These are phyloP conservation scores for Pythium sukuiense DNA, from an alignment of 352 stramenopile genomes.

Conservation along the genomic window DNA sequence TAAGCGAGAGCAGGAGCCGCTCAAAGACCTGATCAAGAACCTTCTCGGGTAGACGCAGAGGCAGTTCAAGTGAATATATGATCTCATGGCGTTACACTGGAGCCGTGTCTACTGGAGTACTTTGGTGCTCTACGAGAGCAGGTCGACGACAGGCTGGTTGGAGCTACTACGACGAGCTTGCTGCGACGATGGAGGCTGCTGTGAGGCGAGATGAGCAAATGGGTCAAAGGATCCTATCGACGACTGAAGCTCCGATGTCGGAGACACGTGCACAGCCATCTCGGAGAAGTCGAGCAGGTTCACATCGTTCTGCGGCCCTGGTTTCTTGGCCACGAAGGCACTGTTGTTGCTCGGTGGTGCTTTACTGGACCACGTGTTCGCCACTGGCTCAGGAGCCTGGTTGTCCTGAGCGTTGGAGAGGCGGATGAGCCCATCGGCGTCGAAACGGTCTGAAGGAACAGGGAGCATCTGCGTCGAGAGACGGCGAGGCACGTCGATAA, in stretches of 20 bases:
- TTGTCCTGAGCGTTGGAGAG: slow-evolving; percentile 17
- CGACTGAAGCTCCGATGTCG: slow-evolving; percentile 22
- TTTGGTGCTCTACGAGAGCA: slow-evolving; percentile 39
- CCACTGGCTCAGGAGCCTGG: slow-evolving; percentile 12
- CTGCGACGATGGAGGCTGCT: slow-evolving; percentile 26
- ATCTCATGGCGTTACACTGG: not conserved
- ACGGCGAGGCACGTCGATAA: slow-evolving; percentile 32
- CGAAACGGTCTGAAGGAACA: slow-evolving; percentile 21
- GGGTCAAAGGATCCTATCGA: slow-evolving; percentile 40
- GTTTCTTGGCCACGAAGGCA: not conserved
- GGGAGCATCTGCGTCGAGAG: slow-evolving; percentile 22
- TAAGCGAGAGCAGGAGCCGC: slow-evolving; percentile 92
- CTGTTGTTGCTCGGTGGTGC: not conserved
- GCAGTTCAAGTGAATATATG: not conserved
- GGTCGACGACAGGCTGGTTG: slow-evolving; percentile 35
- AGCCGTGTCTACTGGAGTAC: not conserved
- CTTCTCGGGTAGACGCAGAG: slow-evolving; percentile 47
- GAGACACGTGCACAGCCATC: slow-evolving; percentile 50
- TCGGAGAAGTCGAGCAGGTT: slow-evolving; percentile 76
- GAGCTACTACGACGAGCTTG: slow-evolving; percentile 18
- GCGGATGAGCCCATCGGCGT: slow-evolving; percentile 24
- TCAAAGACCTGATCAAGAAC: slow-evolving; percentile 95
- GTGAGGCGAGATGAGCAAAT: slow-evolving; percentile 31
- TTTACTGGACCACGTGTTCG: not conserved
- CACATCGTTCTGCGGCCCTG: slow-evolving; percentile 23